Evolutionary conservation across 345 rosid genomes (phyloP).

Genomic region (Punica granatum): DNA sequence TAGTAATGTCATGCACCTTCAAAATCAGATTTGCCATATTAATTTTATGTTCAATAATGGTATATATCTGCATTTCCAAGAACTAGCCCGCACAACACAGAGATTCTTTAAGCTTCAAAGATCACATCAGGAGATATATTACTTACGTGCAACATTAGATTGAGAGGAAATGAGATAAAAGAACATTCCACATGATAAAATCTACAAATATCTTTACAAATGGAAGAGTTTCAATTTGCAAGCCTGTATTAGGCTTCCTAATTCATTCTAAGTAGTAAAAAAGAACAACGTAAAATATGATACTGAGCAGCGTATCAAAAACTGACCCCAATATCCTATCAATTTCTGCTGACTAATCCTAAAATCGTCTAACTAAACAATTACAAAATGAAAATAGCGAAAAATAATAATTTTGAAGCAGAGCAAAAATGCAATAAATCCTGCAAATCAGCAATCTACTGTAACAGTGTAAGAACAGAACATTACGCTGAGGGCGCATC

Average conservation of each 20-base stretch:
- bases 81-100: background rate
- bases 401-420: slow-evolving; percentile 4
- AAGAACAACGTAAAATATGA: background rate
- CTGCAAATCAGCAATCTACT: slow-evolving; percentile 13
- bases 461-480: background rate
- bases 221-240: background rate
- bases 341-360: background rate
- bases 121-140: background rate
- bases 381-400: background rate
- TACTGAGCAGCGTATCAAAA: background rate
- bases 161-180: background rate
- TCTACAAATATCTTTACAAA: background rate
- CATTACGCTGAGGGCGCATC: slow-evolving; percentile 71
- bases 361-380: background rate
- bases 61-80: too few relatives aligned
- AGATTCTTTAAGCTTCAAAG: background rate
- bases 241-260: background rate
- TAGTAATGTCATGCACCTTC: background rate
- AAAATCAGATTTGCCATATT: background rate
- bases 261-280: background rate
- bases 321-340: background rate
- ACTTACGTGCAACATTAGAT: background rate
- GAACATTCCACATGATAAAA: background rate
- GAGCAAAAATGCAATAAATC: slow-evolving; percentile 59
- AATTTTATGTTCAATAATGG: background rate